phyloP scores from a whole-genome alignment of 257 asterid genomes.

The Nyctanthes arbortristis region DNA sequence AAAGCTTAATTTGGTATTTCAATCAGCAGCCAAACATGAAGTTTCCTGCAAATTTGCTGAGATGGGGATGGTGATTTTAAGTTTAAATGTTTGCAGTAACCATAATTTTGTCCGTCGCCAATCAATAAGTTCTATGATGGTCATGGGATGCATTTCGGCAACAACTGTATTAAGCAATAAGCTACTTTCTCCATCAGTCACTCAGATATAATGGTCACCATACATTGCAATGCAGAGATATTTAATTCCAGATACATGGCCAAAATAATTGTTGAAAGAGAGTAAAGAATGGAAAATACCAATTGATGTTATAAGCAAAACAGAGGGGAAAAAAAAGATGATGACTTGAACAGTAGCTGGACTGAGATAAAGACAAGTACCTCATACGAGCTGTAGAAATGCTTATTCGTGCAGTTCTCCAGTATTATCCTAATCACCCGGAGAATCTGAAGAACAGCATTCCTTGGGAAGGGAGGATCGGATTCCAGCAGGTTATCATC shows the following conservation, averaged over 20 bases:
- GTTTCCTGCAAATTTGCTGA: too few relatives aligned
- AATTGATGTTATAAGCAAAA: neutral
- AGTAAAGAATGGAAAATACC: neutral
- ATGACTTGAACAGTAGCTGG: neutral
- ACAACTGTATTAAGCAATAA: too few relatives aligned
- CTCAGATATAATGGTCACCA: neutral
- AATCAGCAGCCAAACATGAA: too few relatives aligned
- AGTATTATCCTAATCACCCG: slow-evolving; percentile 83
- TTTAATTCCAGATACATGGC: neutral
- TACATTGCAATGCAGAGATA: neutral
- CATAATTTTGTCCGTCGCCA: too few relatives aligned
- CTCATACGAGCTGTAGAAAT: slow-evolving; percentile 96
- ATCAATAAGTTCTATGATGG: too few relatives aligned
- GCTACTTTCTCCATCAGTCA: too few relatives aligned
- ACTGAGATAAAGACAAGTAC: slow-evolving; percentile 39
- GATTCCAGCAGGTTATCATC: slow-evolving; percentile 66
- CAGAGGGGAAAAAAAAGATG: neutral
- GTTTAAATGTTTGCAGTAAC: too few relatives aligned
- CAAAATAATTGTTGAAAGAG: neutral
- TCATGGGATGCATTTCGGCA: too few relatives aligned
- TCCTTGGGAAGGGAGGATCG: slow-evolving; percentile 80
- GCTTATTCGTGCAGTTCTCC: slow-evolving; percentile 98
- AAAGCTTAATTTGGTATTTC: too few relatives aligned
- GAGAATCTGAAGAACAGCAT: slow-evolving; percentile 85
- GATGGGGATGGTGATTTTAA: too few relatives aligned